Conservation (phyloP, 108 stramenopile species). For the Hondaea fermentalgiana region DNA sequence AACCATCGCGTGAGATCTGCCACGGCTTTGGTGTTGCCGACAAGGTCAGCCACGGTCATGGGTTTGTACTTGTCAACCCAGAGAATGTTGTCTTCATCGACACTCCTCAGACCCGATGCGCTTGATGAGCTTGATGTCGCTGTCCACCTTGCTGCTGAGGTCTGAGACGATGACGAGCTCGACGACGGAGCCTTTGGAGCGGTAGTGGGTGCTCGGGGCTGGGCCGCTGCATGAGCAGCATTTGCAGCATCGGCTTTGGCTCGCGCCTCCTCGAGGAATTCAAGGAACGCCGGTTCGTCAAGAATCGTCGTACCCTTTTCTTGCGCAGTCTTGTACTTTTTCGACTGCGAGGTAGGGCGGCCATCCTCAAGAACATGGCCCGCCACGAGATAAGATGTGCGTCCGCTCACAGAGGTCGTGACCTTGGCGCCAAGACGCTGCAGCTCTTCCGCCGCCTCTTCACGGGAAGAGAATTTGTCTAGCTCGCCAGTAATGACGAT, state of each 20-base stretch:
- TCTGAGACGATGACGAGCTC: constrained; percentile 18
- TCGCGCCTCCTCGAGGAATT: neutral
- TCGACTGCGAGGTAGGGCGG: constrained; percentile 60
- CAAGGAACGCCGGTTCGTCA: neutral
- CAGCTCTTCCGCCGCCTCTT: constrained; percentile 60
- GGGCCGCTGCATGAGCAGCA: neutral
- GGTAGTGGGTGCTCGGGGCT: neutral
- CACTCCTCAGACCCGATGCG: too few species aligned
- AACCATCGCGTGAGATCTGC: constrained; percentile 58
- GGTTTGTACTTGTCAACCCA: constrained; percentile 93
- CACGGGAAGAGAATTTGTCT: constrained; percentile 25
- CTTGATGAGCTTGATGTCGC: neutral
- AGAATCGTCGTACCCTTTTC: constrained; percentile 40
- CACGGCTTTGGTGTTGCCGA: constrained; percentile 65
- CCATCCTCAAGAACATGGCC: constrained; percentile 84
- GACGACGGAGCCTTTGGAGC: neutral
- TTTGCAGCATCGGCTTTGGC: neutral
- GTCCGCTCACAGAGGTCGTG: constrained; percentile 62
- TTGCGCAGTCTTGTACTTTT: constrained; percentile 60
- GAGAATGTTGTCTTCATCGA: constrained; percentile 42
- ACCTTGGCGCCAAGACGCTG: constrained; percentile 69
- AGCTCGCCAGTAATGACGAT: neutral
- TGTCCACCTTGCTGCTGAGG: neutral
- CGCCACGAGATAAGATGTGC: constrained; percentile 72
- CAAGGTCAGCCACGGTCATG: constrained; percentile 47